These are phyloP conservation scores for Canna indica DNA, from an alignment of 176 grass and related monocot species.

Conservation along the genomic window DNA sequence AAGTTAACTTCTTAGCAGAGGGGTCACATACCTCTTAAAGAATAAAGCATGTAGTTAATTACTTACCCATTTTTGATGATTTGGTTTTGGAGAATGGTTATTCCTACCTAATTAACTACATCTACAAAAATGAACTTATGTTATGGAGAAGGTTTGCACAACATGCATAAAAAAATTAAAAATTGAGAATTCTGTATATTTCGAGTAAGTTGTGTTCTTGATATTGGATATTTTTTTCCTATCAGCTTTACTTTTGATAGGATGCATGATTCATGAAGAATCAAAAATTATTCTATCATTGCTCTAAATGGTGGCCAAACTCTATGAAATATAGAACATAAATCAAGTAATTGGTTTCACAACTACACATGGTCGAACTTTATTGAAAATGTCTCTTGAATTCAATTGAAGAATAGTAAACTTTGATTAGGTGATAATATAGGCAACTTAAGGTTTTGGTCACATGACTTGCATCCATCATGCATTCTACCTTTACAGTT, in stretches of 20 bases:
- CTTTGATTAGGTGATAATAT: too few relatives aligned
- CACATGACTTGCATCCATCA: too few relatives aligned
- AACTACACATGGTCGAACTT: background rate
- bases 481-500: too few relatives aligned
- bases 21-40: too few relatives aligned
- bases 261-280: background rate
- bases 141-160: background rate
- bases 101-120: background rate
- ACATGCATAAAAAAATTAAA: background rate
- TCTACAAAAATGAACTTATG: too few relatives aligned
- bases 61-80: background rate
- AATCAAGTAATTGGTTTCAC: background rate
- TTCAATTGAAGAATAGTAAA: too few relatives aligned
- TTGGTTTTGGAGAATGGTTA: background rate
- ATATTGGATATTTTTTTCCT: background rate
- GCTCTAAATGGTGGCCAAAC: background rate
- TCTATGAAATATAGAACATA: background rate
- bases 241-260: background rate
- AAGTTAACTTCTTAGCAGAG: too few relatives aligned
- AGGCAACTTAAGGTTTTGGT: too few relatives aligned
- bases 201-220: background rate
- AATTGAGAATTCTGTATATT: background rate
- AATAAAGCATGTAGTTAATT: too few relatives aligned
- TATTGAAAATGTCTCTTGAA: background rate
- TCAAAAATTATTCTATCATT: background rate